Evolutionary conservation across 208 protist genomes (phyloP), one percentile per base, ranked within the genome.

Genomic region (Porcisia deanei): DNA sequence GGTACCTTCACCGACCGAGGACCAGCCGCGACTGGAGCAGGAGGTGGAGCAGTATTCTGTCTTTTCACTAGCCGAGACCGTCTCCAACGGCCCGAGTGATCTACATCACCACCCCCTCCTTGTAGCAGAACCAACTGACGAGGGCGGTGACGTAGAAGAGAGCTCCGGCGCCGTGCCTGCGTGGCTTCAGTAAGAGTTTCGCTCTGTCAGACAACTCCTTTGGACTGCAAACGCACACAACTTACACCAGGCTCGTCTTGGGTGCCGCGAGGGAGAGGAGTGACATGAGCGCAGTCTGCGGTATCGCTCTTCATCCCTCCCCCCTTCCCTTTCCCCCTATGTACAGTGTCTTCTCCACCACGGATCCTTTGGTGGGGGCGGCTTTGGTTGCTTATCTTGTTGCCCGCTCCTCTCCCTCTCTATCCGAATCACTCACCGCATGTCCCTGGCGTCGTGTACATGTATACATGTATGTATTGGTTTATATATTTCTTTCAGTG

Each of bases 131-230:
- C 41, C 67, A 45, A 37, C 16, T 20, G 68, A 30, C 43, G 18
- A 18, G n/a, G 68, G 22, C 22, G 47, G 9, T 39, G 70, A 22
- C 30, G 43, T 10, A 16, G 49, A 22, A 12, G 14, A 41, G 5
- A 25, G 59, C 59, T 18, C 20, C 67, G 77, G 41, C 5, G 43
- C 63, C 7, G 8, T 73, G 41, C 77, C 77, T 14, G 59, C 59
- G 59, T 81, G 77, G 71, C 54, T 81, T 3, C 45, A 73, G 49
- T 69, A 73, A 20, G 34, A 64, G 61, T 80, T 63, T 58, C 18
- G 22, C 5, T 8, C 34, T n/a, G 60, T 20, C 18, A 14, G 10
- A 52, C 47, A 52, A 52, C 47, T 52, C 47, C 8, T 14, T 30
- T 14, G 37, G 14, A 39, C 3, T 20, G 2, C 60, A 45, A 30